phyloP scores from a whole-genome alignment of 257 asterid species.

The Plantago ovata region DNA sequence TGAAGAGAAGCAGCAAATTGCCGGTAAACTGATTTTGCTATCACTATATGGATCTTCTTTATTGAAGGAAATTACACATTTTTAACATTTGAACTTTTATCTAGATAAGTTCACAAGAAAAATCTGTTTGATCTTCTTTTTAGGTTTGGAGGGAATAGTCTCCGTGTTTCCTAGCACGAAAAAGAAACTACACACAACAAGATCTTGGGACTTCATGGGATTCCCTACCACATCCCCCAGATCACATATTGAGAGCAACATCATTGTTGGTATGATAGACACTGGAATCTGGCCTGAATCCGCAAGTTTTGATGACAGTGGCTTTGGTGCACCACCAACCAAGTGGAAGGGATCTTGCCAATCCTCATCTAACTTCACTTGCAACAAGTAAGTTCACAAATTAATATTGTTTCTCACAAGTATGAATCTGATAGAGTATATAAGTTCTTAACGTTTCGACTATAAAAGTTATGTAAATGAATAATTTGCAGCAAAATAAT shows the following conservation, averaged over 20 bases:
- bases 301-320: slow-evolving; percentile 20
- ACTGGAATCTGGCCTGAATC: slow-evolving; percentile 42
- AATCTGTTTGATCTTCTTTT: background rate
- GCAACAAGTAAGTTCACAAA: slow-evolving; percentile 35
- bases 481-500: slow-evolving; percentile 57
- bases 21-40: slow-evolving; percentile 40
- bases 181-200: slow-evolving; percentile 50
- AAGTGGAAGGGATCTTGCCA: slow-evolving; percentile 34
- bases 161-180: slow-evolving; percentile 41
- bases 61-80: too few species aligned
- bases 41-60: too few species aligned
- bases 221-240: slow-evolving; percentile 32
- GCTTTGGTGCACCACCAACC: slow-evolving; percentile 28
- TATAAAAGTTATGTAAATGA: background rate
- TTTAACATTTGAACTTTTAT: too few species aligned
- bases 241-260: slow-evolving; percentile 33
- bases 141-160: slow-evolving; percentile 49
- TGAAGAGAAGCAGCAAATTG: slow-evolving; percentile 39
- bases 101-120: too few species aligned
- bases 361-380: slow-evolving; percentile 28
- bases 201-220: slow-evolving; percentile 65
- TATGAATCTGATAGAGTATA: background rate
- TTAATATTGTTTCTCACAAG: background rate
- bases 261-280: slow-evolving; percentile 31
- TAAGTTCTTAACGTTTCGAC: too few species aligned